Base-by-base conservation (phyloP, 495 filamentous ascomycete species). In the Venustampulla echinocandica region DNA sequence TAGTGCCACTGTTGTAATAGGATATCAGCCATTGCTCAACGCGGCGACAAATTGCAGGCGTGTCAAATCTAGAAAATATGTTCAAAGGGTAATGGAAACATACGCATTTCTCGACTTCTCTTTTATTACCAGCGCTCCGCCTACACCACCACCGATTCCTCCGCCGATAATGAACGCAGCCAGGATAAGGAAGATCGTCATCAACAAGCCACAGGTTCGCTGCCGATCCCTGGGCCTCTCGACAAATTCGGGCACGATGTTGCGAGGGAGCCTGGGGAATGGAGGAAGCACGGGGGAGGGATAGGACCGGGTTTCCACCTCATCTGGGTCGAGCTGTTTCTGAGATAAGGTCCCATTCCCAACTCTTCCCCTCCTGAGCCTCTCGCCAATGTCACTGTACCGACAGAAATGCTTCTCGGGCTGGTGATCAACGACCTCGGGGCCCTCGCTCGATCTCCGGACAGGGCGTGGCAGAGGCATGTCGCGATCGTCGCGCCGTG, bases 91-190 rank as follows among this genome's bases (percentile, higher is more conserved):
- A 13, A 7, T 9, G 13, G 42, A 17, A 25, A 15, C 30, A 10
- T 32, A 13, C 4, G 15, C 36, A 2, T 23, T 45, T 40, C 47
- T 54, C 20, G 52, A 34, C 32, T 55, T 55, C 18, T 50, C 42
- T 10, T 47, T 42, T 4, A 35, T 38, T 1, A 32, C 30, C 19
- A 50, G 13, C 1, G 47, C 36, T 1, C 52, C 47, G 11, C 47
- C 52, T 22, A 55, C 24, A 18, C 52, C 52, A 1, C 52, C 52
- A 23, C 47, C 52, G 24, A 55, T 47, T 14, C 47, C 52, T 15
- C 47, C 52, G 9, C 52, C 52, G 19, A 55, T 21, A 13, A 50
- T 21, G 15, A 55, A 55, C 4, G 52, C 52, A 13, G 41, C 15
- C 4, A 43, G 6, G 1, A 46, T 19, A 1, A 50, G n/a, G 4